Evolutionary conservation across 2,329 filamentous ascomycete genomes (phyloP).

Genomic region (Xylariales sp.): DNA sequence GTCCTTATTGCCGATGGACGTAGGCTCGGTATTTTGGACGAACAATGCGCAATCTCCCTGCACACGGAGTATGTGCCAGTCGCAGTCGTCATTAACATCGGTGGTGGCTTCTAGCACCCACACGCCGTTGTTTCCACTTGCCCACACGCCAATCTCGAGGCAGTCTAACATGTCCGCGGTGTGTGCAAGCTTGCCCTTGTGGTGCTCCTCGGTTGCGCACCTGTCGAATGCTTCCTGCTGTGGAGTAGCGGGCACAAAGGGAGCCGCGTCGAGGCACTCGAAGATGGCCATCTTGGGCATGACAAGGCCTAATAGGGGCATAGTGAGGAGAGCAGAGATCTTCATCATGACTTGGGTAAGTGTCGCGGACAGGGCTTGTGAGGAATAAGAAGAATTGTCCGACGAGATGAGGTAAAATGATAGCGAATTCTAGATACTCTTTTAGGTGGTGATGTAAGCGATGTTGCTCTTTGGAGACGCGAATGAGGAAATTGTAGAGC

Average conservation of each 20-base stretch:
- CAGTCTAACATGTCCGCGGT: conserved; percentile 34
- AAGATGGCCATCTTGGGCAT: background rate
- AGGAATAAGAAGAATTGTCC: background rate
- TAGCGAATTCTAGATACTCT: background rate
- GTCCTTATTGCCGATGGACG: conserved; percentile 37
- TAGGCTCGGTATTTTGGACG: conserved; percentile 33
- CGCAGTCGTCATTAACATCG: conserved; percentile 14
- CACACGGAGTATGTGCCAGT: conserved; percentile 35
- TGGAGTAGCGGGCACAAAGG: conserved; percentile 25
- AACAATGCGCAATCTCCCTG: conserved; percentile 32
- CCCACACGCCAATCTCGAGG: conserved; percentile 33
- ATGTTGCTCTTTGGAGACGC: background rate
- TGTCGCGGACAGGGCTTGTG: background rate
- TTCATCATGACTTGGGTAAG: conserved; percentile 23
- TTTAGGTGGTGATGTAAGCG: background rate
- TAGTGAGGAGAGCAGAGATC: conserved; percentile 22
- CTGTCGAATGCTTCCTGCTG: conserved; percentile 4
- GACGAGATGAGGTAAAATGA: background rate
- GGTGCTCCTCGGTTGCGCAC: conserved; percentile 20
- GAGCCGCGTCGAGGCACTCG: conserved; percentile 10
- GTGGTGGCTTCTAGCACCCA: conserved; percentile 31
- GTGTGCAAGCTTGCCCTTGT: conserved; percentile 13
- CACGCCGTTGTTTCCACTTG: conserved; percentile 31
- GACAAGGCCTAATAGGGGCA: conserved; percentile 30
- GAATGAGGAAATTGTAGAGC: background rate